A percentile compares a stretch with the other conserved stretches of the same genome.
Evolutionary conservation across 2,329 filamentous ascomycete species (phyloP).

Genomic region (Colletotrichum sp.): DNA sequence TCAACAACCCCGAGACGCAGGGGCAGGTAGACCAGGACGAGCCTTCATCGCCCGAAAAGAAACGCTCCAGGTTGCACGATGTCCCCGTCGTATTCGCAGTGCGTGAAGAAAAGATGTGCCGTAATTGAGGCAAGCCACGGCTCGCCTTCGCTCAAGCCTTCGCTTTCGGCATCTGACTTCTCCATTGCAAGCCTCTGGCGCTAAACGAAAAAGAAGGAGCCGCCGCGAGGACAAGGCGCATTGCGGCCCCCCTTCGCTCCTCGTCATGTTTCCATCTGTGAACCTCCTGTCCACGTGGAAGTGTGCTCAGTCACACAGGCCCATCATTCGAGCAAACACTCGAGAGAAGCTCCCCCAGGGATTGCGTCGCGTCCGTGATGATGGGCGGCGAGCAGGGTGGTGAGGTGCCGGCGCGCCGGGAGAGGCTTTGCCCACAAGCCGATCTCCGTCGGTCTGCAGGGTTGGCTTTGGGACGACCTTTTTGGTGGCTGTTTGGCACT

Average conservation of each 20-base stretch:
- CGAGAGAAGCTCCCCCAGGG: not conserved
- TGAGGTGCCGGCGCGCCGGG: constrained; percentile 2
- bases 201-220: not conserved
- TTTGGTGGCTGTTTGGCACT: not conserved
- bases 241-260: not conserved
- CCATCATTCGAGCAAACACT: not conserved
- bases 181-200: not conserved
- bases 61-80: not conserved
- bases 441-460: constrained; percentile 15
- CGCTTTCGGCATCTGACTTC: not conserved
- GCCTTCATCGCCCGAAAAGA: not conserved
- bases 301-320: not conserved
- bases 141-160: not conserved
- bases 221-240: not conserved
- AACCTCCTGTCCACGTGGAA: not conserved
- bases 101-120: not conserved
- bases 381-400: not conserved
- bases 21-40: not conserved
- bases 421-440: constrained; percentile 4
- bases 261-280: not conserved
- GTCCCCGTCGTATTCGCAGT: not conserved
- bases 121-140: not conserved
- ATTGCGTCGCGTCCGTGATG: not conserved
- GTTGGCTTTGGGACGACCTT: not conserved
- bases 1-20: not conserved